Base-by-base conservation (phyloP, 2,329 filamentous ascomycete species). In the Nigrospora sphaerica region DNA sequence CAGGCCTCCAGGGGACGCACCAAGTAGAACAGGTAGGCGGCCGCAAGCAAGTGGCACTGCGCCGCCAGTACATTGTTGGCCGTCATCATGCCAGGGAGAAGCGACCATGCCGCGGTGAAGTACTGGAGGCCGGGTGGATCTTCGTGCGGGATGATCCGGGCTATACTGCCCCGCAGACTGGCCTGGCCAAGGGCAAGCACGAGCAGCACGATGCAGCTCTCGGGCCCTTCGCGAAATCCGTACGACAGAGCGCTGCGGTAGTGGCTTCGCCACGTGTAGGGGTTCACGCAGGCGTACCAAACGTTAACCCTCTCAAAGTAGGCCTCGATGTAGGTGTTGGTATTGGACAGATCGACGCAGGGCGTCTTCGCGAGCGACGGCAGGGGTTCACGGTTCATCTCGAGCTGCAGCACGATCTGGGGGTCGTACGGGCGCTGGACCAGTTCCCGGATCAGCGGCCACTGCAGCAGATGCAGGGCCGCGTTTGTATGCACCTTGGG, bases 261-360 rank as follows among this genome's bases (percentile, higher is more conserved):
- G 60, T 89, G 84, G 49, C 75, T 81, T 37, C 78, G 74, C 87
- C 88, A 93, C 2, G 82, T 86, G 62, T 87, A 87, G 1, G 87
- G 87, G 60, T 90, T 91, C 32, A 93, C 86, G 55, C 86, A 89
- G 11, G 88, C 87, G 57, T 92, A 92, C 85, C 88, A 92, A 3
- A 90, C 76, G 53, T 92, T 92, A 49, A 90, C 88, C 37, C 84
- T 76, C 48, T 86, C 82, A 58, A 92, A 93, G 63, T 88, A 92
- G 1, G 87, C 83, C 58, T 86, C 81, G 36, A 88, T 84, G 61
- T 90, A 91, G 4, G 81, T 76, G 40, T 81, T 77, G 2, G 83
- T 86, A 60, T 89, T 88, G 39, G 83, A 85, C 38, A 91, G 67
- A 61, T 90, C 85, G 48, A 90, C 75, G 54, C 77, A 80, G 1